phyloP scores from a whole-genome alignment of 179 eudicot genomes.

The Kewa caespitosa region DNA sequence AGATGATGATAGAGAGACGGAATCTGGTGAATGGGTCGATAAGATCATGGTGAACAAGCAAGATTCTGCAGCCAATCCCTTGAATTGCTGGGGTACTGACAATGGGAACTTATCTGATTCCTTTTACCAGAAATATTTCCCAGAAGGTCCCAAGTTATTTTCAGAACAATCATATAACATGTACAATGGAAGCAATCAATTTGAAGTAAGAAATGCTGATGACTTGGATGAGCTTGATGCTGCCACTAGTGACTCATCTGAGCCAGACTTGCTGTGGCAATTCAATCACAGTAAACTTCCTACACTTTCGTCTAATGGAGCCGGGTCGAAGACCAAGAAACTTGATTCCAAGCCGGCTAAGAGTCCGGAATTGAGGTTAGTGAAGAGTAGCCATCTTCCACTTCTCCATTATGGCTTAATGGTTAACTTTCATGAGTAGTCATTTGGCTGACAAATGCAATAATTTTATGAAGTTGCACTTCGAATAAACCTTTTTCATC shows the following conservation, averaged over 20 bases:
- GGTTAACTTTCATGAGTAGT: background rate
- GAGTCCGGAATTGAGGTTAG: slow-evolving; percentile 75
- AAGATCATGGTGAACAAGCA: slow-evolving; percentile 93
- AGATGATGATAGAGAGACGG: slow-evolving; percentile 68
- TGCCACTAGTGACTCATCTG: slow-evolving; percentile 93
- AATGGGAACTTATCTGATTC: slow-evolving; percentile 51
- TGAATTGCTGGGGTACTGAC: slow-evolving; percentile 54
- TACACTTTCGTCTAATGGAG: slow-evolving; percentile 48
- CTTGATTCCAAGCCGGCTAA: slow-evolving; percentile 43
- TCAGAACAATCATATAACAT: slow-evolving; percentile 57
- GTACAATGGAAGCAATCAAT: slow-evolving; percentile 51
- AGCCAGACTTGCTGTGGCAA: slow-evolving; percentile 94
- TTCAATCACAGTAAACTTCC: slow-evolving; percentile 70
- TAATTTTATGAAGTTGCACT: too few species aligned
- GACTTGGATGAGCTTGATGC: slow-evolving; percentile 89
- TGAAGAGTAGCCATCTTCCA: background rate
- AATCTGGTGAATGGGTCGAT: slow-evolving; percentile 89
- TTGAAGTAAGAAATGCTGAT: slow-evolving; percentile 56
- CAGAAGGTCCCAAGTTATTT: slow-evolving; percentile 51
- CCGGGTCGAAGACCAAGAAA: slow-evolving; percentile 50
- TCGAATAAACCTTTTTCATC: too few species aligned
- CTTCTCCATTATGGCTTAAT: background rate
- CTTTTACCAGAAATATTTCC: slow-evolving; percentile 60
- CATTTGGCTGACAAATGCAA: too few species aligned
- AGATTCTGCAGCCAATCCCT: slow-evolving; percentile 49